Evolutionary conservation across 1,284 basidiomycete genomes (phyloP), one percentile per base, ranked within the genome.

Genomic region (Cerrena zonata): DNA sequence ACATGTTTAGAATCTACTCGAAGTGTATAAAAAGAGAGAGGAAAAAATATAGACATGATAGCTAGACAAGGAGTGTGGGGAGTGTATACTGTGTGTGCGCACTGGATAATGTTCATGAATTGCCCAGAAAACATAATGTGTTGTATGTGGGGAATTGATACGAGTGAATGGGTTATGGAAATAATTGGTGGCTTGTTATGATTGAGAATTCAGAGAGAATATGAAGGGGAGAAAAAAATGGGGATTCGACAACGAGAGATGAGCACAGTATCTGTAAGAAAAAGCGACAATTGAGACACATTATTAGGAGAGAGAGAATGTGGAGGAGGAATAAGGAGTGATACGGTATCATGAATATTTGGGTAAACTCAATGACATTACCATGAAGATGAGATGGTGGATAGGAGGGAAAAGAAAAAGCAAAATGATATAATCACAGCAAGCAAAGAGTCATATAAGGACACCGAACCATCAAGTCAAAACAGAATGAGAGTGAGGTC

Each of bases 341-440:
- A 60, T 65, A 66, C 58, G 66, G 57, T 64, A 68, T 66, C 64
- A 59, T 65, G 56, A 52, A 60, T 58, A 61, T 62, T n/a, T 59
- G 51, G 45, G 48, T 54, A 50, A n/a, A 50, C 56, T 49, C 45
- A 47, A 48, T 56, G 54, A 50, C 47, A 53, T 38, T 47, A 51
- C 47, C 10, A 47, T 18, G n/a, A n/a, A n/a, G 18, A 47, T 47
- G 22, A 26, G 19, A n/a, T n/a, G n/a, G n/a, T n/a, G n/a, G n/a
- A n/a, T n/a, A n/a, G n/a, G n/a, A n/a, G n/a, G n/a, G n/a, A n/a
- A n/a, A n/a, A n/a, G n/a, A n/a, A 26, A 18, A 45, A 27, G 39
- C 15, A 41, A 19, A n/a, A n/a, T 18, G 39, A 18, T 22, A 18
- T n/a, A 19, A 41, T 18, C 39, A n/a, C n/a, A 41, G 39, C 39